Percentiles rank a stretch among this genome's conserved stretches.
phyloP scores from a whole-genome alignment of 257 asterid species.

The Prunella vulgaris region DNA sequence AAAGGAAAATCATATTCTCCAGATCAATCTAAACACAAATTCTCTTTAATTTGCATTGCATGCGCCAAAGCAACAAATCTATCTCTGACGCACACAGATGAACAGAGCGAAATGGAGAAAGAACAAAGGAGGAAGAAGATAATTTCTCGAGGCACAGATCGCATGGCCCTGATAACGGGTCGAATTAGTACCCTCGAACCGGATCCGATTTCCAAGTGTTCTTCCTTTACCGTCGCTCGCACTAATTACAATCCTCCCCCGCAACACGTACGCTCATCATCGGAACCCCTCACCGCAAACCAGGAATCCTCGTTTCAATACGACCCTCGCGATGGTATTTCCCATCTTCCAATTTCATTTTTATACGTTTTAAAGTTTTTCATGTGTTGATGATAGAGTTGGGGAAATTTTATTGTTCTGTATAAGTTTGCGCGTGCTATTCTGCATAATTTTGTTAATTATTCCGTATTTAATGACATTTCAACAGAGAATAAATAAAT shows the following conservation, averaged over 20 bases:
- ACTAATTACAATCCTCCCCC: conserved; percentile 21
- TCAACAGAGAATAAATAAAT: too few species aligned
- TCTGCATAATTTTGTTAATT: not conserved
- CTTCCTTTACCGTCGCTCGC: conserved; percentile 23
- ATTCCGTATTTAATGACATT: not conserved
- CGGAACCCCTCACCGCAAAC: conserved; percentile 23
- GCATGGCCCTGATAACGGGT: conserved; percentile 54
- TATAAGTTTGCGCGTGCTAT: not conserved
- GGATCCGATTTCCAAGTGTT: conserved; percentile 33
- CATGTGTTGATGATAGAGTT: not conserved
- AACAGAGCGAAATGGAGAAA: conserved; percentile 36
- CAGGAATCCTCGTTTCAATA: conserved; percentile 18
- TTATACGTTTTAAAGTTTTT: not conserved
- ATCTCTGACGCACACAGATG: not conserved
- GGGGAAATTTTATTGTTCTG: not conserved
- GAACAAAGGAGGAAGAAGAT: conserved; percentile 57
- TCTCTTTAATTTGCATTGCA: conserved; percentile 16
- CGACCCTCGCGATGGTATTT: conserved; percentile 2
- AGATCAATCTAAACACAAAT: not conserved
- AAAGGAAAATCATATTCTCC: not conserved
- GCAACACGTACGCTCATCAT: conserved; percentile 31
- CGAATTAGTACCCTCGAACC: conserved; percentile 34
- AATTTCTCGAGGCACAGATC: conserved; percentile 42
- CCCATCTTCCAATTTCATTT: not conserved
- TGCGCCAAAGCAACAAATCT: not conserved